Conservation (phyloP, 1,284 basidiomycete species). For the Pascua sp. region DNA sequence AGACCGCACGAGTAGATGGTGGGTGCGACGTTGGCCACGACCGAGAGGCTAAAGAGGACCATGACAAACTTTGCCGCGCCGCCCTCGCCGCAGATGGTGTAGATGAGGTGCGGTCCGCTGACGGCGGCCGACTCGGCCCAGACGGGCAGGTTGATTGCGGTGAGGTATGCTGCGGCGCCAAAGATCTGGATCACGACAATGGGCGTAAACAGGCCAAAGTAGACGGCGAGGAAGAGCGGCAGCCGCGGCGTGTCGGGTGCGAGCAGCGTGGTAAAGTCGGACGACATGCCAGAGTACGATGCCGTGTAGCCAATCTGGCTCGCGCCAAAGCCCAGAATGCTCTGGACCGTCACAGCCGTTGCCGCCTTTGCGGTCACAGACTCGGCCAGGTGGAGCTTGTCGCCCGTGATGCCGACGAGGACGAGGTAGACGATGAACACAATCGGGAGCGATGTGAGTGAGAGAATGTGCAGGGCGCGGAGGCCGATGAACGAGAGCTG, state of each 20-base stretch:
- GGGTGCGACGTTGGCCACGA: slow-evolving; percentile 77
- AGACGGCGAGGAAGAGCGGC: slow-evolving; percentile 65
- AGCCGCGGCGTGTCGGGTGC: slow-evolving; percentile 39
- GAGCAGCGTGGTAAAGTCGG: slow-evolving; percentile 48
- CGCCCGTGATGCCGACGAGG: slow-evolving; percentile 64
- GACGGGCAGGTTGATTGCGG: slow-evolving; percentile 57
- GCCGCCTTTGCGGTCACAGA: slow-evolving; percentile 30
- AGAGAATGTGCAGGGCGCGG: slow-evolving; percentile 47
- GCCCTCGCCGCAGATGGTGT: slow-evolving; percentile 63
- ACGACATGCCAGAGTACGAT: slow-evolving; percentile 39
- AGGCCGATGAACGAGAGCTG: slow-evolving; percentile 55
- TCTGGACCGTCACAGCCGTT: slow-evolving; percentile 31
- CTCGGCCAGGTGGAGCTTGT: slow-evolving; percentile 52
- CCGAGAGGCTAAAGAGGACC: slow-evolving; percentile 58
- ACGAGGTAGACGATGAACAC: slow-evolving; percentile 71
- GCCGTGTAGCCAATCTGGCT: slow-evolving; percentile 46
- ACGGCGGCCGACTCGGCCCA: slow-evolving; percentile 63
- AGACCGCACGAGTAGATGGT: slow-evolving; percentile 80
- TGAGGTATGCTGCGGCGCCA: slow-evolving; percentile 59
- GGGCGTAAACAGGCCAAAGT: slow-evolving; percentile 68
- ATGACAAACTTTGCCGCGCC: slow-evolving; percentile 75
- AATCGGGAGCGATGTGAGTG: slow-evolving; percentile 44
- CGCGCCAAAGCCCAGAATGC: slow-evolving; percentile 41
- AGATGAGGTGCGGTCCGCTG: slow-evolving; percentile 69
- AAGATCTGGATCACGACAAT: slow-evolving; percentile 67